Evolutionary conservation across 768 basidiomycete genomes (phyloP), one percentile per base, ranked within the genome.

Genomic region (Xerocomellus chrysenteron): DNA sequence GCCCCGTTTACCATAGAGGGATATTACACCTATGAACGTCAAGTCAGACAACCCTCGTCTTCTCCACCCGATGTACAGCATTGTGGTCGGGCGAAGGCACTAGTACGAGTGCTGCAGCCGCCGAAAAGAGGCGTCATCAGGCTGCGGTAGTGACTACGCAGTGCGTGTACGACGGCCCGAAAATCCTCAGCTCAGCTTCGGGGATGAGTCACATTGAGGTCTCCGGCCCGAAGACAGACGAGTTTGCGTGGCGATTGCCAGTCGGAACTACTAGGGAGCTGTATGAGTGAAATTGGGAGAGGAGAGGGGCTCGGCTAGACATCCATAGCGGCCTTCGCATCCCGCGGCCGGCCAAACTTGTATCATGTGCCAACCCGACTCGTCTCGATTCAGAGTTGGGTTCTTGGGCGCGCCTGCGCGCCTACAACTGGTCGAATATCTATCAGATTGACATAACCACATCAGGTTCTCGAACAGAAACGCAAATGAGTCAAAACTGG

Each of bases 291-390:
- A 64, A 60, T 56, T 60, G 58, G 52, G 32, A 37, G 51, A 60
- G 72, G 75, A 80, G 74, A 76, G 76, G 74, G 73, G 75, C 60
- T 70, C 74, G 75, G 75, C 67, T 63, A 41, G 59, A 60, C 53
- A 69, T 65, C 52, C 66, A 62, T 59, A 42, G 66, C 58, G 65
- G 63, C 56, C 61, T 59, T 66, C 69, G 66, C 67, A 72, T 52
- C 51, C 58, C 58, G 60, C 55, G 59, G 54, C 47, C 37, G 62
- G 61, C 51, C 71, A 74, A 71, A 70, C 59, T 56, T 49, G 69
- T 64, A 68, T 67, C 62, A 61, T 69, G 69, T 72, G 66, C 65
- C 60, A 67, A 49, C 44, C 67, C 78, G 76, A 78, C 78, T 79
- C 74, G 71, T 62, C 57, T 66, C 66, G 70, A 74, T 71, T 75